Evolutionary conservation across 768 basidiomycete species (phyloP).

Genomic region (Kwoniella pini): DNA sequence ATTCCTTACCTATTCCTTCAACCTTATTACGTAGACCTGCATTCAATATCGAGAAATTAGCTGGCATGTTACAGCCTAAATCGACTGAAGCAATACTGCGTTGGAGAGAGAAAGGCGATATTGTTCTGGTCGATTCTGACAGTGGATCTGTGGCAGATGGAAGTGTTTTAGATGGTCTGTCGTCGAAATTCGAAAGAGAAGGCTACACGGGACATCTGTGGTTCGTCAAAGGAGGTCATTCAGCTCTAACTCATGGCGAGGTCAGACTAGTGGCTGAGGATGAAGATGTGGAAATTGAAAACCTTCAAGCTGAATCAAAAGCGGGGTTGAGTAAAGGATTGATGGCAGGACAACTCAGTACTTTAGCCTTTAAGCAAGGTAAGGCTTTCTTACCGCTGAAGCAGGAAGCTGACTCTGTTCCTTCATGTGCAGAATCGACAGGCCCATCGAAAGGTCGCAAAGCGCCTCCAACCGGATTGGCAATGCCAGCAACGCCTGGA

Average conservation of each 20-base stretch:
- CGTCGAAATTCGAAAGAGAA: conserved; percentile 55
- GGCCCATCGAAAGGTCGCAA: conserved; percentile 5
- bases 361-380: conserved; percentile 56
- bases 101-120: conserved; percentile 55
- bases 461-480: conserved; percentile 14
- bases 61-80: conserved; percentile 71
- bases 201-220: conserved; percentile 66
- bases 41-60: conserved; percentile 75
- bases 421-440: conserved; percentile 30
- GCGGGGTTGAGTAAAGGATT: conserved; percentile 2
- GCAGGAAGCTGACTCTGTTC: not conserved
- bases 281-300: too few relatives aligned
- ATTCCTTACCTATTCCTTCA: conserved; percentile 88
- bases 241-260: conserved; percentile 58
- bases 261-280: conserved; percentile 54
- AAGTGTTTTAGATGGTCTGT: conserved; percentile 51
- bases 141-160: conserved; percentile 64
- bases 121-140: conserved; percentile 86
- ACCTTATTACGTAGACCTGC: conserved; percentile 88
- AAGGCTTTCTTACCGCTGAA: conserved; percentile 7
- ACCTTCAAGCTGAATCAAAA: not conserved
- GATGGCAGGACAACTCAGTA: conserved; percentile 46
- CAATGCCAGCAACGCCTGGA: conserved; percentile 14
- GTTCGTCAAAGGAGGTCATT: conserved; percentile 74
- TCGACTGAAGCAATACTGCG: conserved; percentile 43